Base-by-base conservation (phyloP, 2,329 filamentous ascomycete genomes). In the Colletotrichum tofieldiae region DNA sequence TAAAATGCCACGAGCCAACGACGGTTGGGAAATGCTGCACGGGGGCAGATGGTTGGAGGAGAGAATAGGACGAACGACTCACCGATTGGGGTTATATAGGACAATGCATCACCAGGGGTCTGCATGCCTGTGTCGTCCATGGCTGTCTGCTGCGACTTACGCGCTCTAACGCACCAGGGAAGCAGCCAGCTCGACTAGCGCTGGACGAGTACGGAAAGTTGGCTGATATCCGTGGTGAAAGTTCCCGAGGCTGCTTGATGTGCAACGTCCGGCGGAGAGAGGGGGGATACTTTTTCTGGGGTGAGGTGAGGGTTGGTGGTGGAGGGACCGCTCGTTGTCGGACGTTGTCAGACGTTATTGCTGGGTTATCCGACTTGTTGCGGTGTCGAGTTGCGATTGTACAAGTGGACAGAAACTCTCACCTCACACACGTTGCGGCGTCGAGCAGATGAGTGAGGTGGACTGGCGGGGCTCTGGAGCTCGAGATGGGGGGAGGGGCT, bases 51-150 rank as follows among this genome's bases (percentile, higher is more conserved):
- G 86, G 86, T 84, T 88, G 81, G 77, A 76, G 73, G 77, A 75
- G 77, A 75, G 77, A 75, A 73, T 73, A 76, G 75, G 75, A 78
- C 81, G 76, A 76, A 77, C 76, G 72, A 77, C 88, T 86, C 81
- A 89, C 88, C 88, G 81, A 89, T 87, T 80, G 88, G 88, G 77
- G 82, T 84, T 76, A 90, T 84, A 81, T 85, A 87, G 74, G 84
- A 85, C 73, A 82, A 81, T 76, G 81, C 82, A 81, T 84, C 82
- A 79, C 79, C 84, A 83, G 83, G 84, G 83, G 82, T 84, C 79
- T 83, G 84, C 83, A 84, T 83, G 78, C 77, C 77, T 78, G 78
- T 77, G 75, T 79, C 77, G 77, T 83, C 83, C 83, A 84, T 84
- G 56, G 41, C 49, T 75, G 77, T 72, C 52, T 65, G 66, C 54